Percentiles rank a stretch among this genome's conserved stretches.
Evolutionary conservation across 768 basidiomycete species (phyloP).

Genomic region (Lactarius vividus): DNA sequence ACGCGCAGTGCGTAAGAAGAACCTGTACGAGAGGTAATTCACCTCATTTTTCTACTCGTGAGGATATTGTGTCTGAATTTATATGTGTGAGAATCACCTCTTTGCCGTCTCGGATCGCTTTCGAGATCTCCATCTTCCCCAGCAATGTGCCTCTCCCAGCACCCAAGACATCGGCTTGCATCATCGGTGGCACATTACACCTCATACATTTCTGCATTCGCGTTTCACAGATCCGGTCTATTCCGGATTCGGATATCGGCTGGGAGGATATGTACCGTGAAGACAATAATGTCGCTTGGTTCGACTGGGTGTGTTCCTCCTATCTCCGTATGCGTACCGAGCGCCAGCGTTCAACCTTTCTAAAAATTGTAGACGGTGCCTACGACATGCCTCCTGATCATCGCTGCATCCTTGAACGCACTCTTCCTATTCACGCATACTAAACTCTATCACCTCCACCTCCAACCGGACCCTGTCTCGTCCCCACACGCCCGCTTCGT

Average conservation of each 20-base stretch:
- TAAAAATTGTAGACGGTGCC: constrained; percentile 73
- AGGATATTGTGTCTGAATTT: constrained; percentile 13
- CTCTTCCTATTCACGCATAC: constrained; percentile 70
- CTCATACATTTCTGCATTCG: constrained; percentile 65
- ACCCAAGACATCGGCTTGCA: constrained; percentile 61
- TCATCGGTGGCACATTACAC: constrained; percentile 64
- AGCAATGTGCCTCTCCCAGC: constrained; percentile 73
- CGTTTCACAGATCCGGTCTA: constrained; percentile 51
- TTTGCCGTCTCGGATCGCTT: constrained; percentile 69
- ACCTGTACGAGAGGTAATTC: constrained; percentile 57
- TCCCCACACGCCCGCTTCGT: constrained; percentile 72
- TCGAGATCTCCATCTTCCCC: constrained; percentile 81
- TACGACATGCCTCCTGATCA: constrained; percentile 54
- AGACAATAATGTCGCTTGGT: constrained; percentile 62
- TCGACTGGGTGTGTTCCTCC: constrained; percentile 64
- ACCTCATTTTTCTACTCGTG: not conserved
- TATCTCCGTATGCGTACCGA: not conserved
- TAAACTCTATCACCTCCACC: constrained; percentile 64
- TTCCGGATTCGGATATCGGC: constrained; percentile 64
- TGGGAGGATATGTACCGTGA: constrained; percentile 81
- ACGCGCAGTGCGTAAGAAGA: constrained; percentile 61
- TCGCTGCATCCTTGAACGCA: constrained; percentile 54
- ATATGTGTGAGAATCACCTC: constrained; percentile 47
- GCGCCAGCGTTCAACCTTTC: constrained; percentile 3
- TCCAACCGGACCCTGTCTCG: constrained; percentile 58